Base-by-base conservation (phyloP, 768 basidiomycete species). In the Paxillus involutus region DNA sequence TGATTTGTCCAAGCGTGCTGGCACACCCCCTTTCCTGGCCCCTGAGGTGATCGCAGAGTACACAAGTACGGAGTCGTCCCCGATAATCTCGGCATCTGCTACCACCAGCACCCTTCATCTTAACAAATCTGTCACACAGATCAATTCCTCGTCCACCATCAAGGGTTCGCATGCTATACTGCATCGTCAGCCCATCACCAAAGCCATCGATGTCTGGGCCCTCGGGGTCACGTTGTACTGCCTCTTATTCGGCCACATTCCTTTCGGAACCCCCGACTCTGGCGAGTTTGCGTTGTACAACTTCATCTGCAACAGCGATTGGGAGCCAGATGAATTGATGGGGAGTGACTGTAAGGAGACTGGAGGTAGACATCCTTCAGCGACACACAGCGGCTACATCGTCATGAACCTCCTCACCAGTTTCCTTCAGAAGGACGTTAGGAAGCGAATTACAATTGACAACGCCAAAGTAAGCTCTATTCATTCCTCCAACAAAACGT, bases 171-270 rank as follows among this genome's bases (percentile, higher is more conserved):
- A 63, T 3, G 48, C 57, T 47, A 30, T 59, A 24, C 58, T 52
- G 7, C 67, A 57, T 49, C 75, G 63, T 53, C 83, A 79, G 6
- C 79, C 81, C 3, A 88, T 97, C 48, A 93, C 93, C 39, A 93
- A 94, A 68, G 86, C 93, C 4, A 96, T 98, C 66, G 97, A 99
- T 65, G 83, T 99, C 33, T 99, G 97, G 97, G 96, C 97, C 0
- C 80, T 99, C 3, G 97, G 97, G 21, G 89, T 98, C 30, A 99
- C 97, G 2, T 77, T 98, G 5, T 98, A 93, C 72, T 96, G 94
- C 66, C 81, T 98, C 44, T 80, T 98, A 2, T 98, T 96, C 59
- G 97, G 94, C 10, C 76, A 75, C 52, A 83, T 88, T 2, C 96
- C 96, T 2, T 98, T 94, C 71, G 73, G 76, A 30, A 80, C 80